phyloP scores from a whole-genome alignment of 1,284 basidiomycete species.

The Schizopora paradoxa region DNA sequence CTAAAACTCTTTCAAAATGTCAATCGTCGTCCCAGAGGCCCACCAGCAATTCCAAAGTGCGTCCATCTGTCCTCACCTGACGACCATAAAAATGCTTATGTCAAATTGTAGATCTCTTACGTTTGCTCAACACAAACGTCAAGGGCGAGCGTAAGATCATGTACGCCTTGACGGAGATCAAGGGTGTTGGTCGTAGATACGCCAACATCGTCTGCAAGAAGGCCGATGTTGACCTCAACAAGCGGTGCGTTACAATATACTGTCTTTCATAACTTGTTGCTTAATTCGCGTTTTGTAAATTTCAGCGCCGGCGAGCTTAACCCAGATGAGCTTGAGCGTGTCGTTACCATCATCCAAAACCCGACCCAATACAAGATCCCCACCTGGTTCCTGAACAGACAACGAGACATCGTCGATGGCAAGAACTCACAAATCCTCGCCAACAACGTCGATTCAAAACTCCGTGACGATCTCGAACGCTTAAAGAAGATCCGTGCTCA shows the following conservation, averaged over 20 bases:
- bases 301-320: slow-evolving; percentile 87
- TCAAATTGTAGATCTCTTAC: slow-evolving; percentile 79
- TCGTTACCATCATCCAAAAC: slow-evolving; percentile 99
- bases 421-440: slow-evolving; percentile 97
- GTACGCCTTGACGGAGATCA: slow-evolving; percentile 98
- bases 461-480: slow-evolving; percentile 97
- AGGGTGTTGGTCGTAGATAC: slow-evolving; percentile 99
- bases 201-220: slow-evolving; percentile 99
- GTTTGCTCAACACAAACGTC: slow-evolving; percentile 99
- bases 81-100: neutral
- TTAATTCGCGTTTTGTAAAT: neutral
- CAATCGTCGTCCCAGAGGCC: slow-evolving; percentile 88
- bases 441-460: slow-evolving; percentile 96
- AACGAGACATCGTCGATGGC: slow-evolving; percentile 96
- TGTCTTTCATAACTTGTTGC: neutral
- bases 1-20: no score
- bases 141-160: slow-evolving; percentile 99
- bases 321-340: slow-evolving; percentile 96
- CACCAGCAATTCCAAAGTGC: slow-evolving; percentile 88
- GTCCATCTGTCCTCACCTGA: slow-evolving; percentile 8
- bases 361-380: slow-evolving; percentile 99
- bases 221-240: slow-evolving; percentile 98
- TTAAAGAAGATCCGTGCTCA: slow-evolving; percentile 99
- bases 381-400: slow-evolving; percentile 98
- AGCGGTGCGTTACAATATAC: slow-evolving; percentile 69